A percentile compares a stretch with the other conserved stretches of the same genome.
Conservation (phyloP, 2,329 filamentous ascomycete species). For the Sporothrix luriei region DNA sequence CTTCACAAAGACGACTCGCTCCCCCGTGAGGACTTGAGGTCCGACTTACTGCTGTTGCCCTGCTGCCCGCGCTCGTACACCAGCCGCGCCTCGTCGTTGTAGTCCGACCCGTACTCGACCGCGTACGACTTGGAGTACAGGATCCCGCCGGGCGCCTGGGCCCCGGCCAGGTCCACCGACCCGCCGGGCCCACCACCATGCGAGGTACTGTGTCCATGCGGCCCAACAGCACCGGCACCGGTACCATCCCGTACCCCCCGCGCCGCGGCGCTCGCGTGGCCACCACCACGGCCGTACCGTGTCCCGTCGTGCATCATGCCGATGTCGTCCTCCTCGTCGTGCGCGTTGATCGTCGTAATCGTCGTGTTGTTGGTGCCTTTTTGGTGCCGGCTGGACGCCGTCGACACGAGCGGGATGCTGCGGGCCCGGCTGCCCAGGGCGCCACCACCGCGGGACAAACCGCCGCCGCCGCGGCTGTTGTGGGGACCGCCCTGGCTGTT, state of each 20-base stretch:
- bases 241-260: background rate
- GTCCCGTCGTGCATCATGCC: conserved; percentile 5
- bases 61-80: conserved; percentile 24
- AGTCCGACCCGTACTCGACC: conserved; percentile 35
- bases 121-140: conserved; percentile 33
- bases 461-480: background rate
- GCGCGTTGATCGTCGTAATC: conserved; percentile 23
- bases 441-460: background rate
- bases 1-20: conserved; percentile 30
- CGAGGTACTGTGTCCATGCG: background rate
- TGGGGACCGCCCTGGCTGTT: background rate
- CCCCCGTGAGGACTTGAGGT: conserved; percentile 26
- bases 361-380: conserved; percentile 31
- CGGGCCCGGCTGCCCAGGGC: conserved; percentile 9
- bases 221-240: background rate
- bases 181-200: background rate
- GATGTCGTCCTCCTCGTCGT: conserved; percentile 20
- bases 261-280: background rate
- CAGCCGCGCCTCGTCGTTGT: conserved; percentile 34
- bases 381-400: conserved; percentile 12
- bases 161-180: too few relatives aligned
- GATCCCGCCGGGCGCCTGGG: conserved; percentile 30
- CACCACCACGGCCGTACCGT: conserved; percentile 16
- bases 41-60: conserved; percentile 27
- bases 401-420: conserved; percentile 32